phyloP scores from a whole-genome alignment of 495 filamentous ascomycete genomes.

The Penicillium subrubescens region DNA sequence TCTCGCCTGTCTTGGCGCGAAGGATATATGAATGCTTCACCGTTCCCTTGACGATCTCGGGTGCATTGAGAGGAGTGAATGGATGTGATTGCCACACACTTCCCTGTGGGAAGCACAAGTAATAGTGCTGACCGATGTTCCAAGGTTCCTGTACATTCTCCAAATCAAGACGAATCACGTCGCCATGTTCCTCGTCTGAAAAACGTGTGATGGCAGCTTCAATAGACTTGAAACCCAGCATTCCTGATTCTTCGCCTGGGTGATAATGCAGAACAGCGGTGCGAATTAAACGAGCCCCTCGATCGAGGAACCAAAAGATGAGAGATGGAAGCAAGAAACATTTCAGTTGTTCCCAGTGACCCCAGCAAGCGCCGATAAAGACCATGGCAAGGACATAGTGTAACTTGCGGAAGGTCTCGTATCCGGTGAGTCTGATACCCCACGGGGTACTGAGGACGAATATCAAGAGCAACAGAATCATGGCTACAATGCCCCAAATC shows the following conservation, averaged over 20 bases:
- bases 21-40: conserved; percentile 63
- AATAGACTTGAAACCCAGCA: conserved; percentile 42
- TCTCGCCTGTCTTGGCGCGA: conserved; percentile 61
- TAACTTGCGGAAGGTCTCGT: conserved; percentile 66
- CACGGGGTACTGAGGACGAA: conserved; percentile 55
- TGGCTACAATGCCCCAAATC: conserved; percentile 66
- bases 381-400: conserved; percentile 66
- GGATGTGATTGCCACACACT: conserved; percentile 70
- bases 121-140: conserved; percentile 67
- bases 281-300: conserved; percentile 49
- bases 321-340: conserved; percentile 66
- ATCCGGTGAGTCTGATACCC: conserved; percentile 62
- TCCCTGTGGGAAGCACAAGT: conserved; percentile 59
- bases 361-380: conserved; percentile 69
- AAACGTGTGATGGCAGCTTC: conserved; percentile 52
- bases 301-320: conserved; percentile 58
- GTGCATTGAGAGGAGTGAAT: conserved; percentile 60
- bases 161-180: conserved; percentile 60
- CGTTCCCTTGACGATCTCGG: conserved; percentile 33
- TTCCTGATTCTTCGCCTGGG: conserved; percentile 34
- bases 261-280: conserved; percentile 55
- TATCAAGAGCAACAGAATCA: conserved; percentile 58
- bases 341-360: conserved; percentile 62
- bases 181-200: conserved; percentile 49
- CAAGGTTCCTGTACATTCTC: conserved; percentile 56